Base-by-base conservation (phyloP, 2,329 filamentous ascomycete species). In the Mycosphaerella sp. region DNA sequence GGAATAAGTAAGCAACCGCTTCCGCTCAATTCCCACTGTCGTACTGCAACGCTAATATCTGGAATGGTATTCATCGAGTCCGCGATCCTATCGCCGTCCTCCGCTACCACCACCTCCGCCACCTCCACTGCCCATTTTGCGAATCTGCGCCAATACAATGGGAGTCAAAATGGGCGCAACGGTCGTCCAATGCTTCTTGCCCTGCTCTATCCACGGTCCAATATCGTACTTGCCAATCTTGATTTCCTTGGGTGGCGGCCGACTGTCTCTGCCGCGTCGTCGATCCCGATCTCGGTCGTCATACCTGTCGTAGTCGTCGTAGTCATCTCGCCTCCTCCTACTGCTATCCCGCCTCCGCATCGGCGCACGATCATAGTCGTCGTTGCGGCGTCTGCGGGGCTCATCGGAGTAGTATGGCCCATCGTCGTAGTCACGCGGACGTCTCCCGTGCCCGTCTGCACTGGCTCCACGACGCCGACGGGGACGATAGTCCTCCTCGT, bases 201-300 rank as follows among this genome's bases (percentile, higher is more conserved):
- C 64, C 49, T 63, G 64, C 42, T 68, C 60, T 17, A 68, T 49
- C 44, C 58, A 58, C 13, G 64, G 64, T 12, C 65, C 64, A 46
- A 68, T 55, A 39, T 67, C 64, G 50, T 63, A 65, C 17, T 62
- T 60, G 25, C 64, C 64, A 46, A 67, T 57, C 55, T 62, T 64
- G 44, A 66, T 61, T 50, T 65, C 60, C 45, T 54, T 57, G 9
- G 62, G 62, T 14, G 56, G 59, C 28, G 56, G 59, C 28, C 50
- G 25, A 13, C 49, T 49, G 43, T 55, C 51, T 17, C 56, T 40
- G 13, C 36, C 52, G 34, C 50, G 41, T 14, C 50, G 41, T 36
- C 54, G 44, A 45, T 60, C 55, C 36, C 59, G 43, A 34, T 59
- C 58, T 30, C 62, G 50, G 12, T 50, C 43, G 32, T 53, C 53